phyloP scores from a whole-genome alignment of 2,329 filamentous ascomycete species.

The Fusarium pilosicola region DNA sequence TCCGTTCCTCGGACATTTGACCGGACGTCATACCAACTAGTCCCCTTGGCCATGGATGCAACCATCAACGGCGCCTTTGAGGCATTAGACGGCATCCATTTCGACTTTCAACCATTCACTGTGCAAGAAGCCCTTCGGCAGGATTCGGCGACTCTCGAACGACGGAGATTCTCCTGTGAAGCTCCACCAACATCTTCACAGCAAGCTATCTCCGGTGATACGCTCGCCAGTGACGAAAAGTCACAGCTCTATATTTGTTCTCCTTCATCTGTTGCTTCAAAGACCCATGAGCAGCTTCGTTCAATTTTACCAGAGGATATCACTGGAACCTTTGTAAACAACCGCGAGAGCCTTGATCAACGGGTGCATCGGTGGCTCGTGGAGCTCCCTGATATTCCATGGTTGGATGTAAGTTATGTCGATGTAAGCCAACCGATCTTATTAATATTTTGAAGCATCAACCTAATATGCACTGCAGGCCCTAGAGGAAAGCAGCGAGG shows the following conservation, averaged over 20 bases:
- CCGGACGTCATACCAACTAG: not conserved
- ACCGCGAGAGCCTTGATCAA: accelerated
- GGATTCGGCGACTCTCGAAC: not conserved
- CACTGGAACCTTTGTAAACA: not conserved
- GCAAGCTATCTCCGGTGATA: not conserved
- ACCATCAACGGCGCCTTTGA: not conserved
- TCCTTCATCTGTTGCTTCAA: accelerated
- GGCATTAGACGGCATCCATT: not conserved
- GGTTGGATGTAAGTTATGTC: not conserved
- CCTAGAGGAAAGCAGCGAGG: not conserved
- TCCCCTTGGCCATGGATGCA: not conserved
- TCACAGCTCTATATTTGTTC: not conserved
- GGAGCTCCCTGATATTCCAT: not conserved
- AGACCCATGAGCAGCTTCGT: accelerated
- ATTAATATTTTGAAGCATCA: accelerated
- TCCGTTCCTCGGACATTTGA: not conserved
- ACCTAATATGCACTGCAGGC: not conserved
- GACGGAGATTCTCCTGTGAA: not conserved
- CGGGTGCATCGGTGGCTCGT: not conserved
- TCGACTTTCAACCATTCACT: not conserved
- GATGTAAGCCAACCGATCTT: not conserved
- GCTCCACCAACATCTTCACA: not conserved
- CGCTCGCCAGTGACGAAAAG: accelerated
- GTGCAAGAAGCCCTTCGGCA: not conserved
- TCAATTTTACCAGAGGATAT: not conserved